phyloP scores from a whole-genome alignment of 768 basidiomycete genomes.

The Auricularia heimuer region DNA sequence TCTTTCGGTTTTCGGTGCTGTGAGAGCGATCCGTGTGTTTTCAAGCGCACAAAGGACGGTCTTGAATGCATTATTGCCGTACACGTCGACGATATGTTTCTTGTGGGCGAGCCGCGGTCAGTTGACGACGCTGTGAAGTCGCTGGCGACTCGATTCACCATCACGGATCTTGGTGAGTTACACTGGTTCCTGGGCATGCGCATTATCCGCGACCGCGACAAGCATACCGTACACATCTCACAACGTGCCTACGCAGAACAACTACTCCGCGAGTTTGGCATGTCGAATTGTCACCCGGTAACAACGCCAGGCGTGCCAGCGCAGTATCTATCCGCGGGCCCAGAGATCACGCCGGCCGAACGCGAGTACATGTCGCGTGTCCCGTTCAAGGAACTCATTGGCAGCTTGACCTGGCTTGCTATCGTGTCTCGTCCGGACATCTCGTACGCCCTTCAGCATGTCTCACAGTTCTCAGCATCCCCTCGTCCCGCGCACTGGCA shows the following conservation, averaged over 20 bases:
- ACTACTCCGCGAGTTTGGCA: background rate
- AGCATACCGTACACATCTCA: constrained; percentile 1
- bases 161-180: background rate
- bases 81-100: too few relatives aligned
- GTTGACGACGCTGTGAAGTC: too few relatives aligned
- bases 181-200: constrained; percentile 3
- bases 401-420: constrained; percentile 3
- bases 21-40: background rate
- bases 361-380: background rate
- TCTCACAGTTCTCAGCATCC: constrained; percentile 4
- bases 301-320: background rate
- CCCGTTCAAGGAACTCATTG: constrained; percentile 6
- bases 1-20: too few relatives aligned
- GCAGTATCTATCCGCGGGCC: background rate
- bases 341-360: background rate
- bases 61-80: too few relatives aligned
- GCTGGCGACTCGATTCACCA: too few relatives aligned
- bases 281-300: background rate
- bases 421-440: constrained; percentile 6
- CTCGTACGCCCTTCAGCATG: constrained; percentile 2
- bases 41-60: too few relatives aligned
- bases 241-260: constrained; percentile 2
- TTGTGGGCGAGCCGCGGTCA: too few relatives aligned
- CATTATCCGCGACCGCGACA: constrained; percentile 3
- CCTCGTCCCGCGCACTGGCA: background rate